Base-by-base conservation (phyloP, 768 basidiomycete genomes). In the Boletus insuetus region DNA sequence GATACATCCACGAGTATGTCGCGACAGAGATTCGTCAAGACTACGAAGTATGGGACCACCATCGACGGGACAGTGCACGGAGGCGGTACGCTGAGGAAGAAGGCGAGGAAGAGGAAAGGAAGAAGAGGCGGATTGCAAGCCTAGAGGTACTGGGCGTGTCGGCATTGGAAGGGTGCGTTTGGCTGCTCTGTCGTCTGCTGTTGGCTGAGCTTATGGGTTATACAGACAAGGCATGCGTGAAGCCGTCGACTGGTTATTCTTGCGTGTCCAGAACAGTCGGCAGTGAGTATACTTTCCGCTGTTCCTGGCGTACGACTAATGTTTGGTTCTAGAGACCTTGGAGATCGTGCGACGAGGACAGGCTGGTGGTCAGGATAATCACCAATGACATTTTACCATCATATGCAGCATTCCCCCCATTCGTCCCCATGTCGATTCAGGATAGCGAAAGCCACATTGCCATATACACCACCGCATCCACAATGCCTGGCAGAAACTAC, bases 191-290 rank as follows among this genome's bases (percentile, higher is more conserved):
- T 37, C 4, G 16, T 38, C 32, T 42, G 6, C 49, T n/a, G 3
- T 8, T 7, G 3, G 3, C 48, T 31, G 35, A 26, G 55, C 32
- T 41, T 41, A 24, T 38, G 14, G 44, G 5, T 49, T 47, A 11
- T 61, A 2, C 51, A 97, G 94, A 42, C 91, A 91, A 31, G 94
- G 94, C 2, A 86, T 96, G 16, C 82, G 88, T 52, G 89, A 89
- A 47, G 94, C 91, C 0, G 90, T 97, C 3, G 90, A 97, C 65
- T 98, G 95, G 95, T 67, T 98, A 26, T 96, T 96, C 67, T 84
- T 95, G 51, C 82, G 94, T 0, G 94, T 97, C 6, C 93, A 96
- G 73, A 94, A 94, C 61, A 92, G 91, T 59, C 76, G 89, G 59
- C 82, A 84, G 87, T 85, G 46, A 52, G 67, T 40, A 6, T 3